Evolutionary conservation across 805 yeast genomes (phyloP).

Genomic region (Ogataea chonburiensis): DNA sequence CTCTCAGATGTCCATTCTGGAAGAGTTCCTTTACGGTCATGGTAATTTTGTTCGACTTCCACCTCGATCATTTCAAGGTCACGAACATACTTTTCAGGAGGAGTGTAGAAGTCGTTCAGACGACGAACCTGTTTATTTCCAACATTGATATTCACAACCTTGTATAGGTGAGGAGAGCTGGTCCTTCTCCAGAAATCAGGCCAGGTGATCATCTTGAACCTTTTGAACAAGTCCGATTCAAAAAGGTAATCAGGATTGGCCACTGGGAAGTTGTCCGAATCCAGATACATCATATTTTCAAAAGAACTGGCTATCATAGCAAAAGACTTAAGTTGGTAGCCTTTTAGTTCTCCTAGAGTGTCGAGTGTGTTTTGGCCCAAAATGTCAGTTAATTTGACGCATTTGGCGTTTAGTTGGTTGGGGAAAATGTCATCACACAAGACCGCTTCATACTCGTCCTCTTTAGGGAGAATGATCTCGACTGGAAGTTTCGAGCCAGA

Average conservation of each 20-base stretch:
- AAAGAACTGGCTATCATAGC: conserved; percentile 47
- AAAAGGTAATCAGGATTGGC: conserved; percentile 39
- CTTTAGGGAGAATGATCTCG: conserved; percentile 43
- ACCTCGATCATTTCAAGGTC: conserved; percentile 16
- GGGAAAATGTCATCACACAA: conserved; percentile 40
- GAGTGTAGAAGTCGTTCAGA: conserved; percentile 26
- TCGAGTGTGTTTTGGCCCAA: conserved; percentile 30
- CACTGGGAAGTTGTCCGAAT: conserved; percentile 48
- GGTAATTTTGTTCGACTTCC: conserved; percentile 40
- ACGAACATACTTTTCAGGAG: conserved; percentile 16
- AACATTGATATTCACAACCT: conserved; percentile 31
- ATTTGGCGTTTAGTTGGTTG: conserved; percentile 38
- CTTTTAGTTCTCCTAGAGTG: conserved; percentile 26
- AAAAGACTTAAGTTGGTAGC: conserved; percentile 41
- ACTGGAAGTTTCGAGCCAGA: conserved; percentile 44
- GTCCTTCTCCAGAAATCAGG: conserved; percentile 77
- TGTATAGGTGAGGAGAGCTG: conserved; percentile 58
- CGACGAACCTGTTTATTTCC: conserved; percentile 28
- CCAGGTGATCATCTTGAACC: conserved; percentile 62
- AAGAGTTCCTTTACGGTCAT: conserved; percentile 61
- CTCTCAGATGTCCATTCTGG: conserved; percentile 68
- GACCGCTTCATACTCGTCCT: conserved; percentile 39
- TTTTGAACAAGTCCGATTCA: conserved; percentile 41
- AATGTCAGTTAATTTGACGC: conserved; percentile 39
- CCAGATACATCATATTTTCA: conserved; percentile 44